Percentiles rank a stretch among this genome's conserved stretches.
Evolutionary conservation across 2,329 filamentous ascomycete species (phyloP).

Genomic region (Parastagonospora nodorum): DNA sequence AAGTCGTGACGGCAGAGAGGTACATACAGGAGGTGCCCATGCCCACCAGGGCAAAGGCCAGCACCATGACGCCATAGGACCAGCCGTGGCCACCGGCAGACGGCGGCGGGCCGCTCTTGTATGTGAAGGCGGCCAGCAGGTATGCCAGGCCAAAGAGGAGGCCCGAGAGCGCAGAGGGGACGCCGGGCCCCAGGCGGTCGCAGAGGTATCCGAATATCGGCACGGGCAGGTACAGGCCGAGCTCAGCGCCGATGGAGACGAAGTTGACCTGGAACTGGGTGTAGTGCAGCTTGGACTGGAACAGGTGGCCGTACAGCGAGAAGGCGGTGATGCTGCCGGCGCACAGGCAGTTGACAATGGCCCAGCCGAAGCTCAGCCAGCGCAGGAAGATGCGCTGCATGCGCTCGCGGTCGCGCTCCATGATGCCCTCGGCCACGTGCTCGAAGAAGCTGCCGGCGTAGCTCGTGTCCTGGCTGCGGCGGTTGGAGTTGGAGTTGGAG

Average conservation of each 20-base stretch:
- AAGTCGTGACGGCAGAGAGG: conserved; percentile 86
- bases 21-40: conserved; percentile 88
- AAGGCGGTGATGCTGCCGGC: conserved; percentile 92
- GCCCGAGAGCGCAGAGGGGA: conserved; percentile 74
- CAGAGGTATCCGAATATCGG: conserved; percentile 88
- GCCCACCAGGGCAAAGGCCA: conserved; percentile 83
- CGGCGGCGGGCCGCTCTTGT: conserved; percentile 62
- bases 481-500: conserved; percentile 35
- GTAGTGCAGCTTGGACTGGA: conserved; percentile 86
- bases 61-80: conserved; percentile 82
- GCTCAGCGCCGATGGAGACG: conserved; percentile 82
- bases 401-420: conserved; percentile 60
- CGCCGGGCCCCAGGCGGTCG: conserved; percentile 82
- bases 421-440: conserved; percentile 65
- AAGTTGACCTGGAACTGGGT: conserved; percentile 91
- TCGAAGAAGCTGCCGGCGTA: conserved; percentile 62
- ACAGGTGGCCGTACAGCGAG: conserved; percentile 89
- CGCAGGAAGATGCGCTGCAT: conserved; percentile 60
- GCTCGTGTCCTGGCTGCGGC: conserved; percentile 50
- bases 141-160: conserved; percentile 82
- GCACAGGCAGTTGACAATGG: conserved; percentile 70
- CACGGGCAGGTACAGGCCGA: conserved; percentile 91
- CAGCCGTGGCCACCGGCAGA: conserved; percentile 61
- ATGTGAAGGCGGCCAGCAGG: conserved; percentile 78
- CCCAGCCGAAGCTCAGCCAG: conserved; percentile 64